Percentiles rank a stretch among this genome's conserved stretches.
Conservation (phyloP, 352 stramenopile genomes). For the Phytopythium chamaehyphon region DNA sequence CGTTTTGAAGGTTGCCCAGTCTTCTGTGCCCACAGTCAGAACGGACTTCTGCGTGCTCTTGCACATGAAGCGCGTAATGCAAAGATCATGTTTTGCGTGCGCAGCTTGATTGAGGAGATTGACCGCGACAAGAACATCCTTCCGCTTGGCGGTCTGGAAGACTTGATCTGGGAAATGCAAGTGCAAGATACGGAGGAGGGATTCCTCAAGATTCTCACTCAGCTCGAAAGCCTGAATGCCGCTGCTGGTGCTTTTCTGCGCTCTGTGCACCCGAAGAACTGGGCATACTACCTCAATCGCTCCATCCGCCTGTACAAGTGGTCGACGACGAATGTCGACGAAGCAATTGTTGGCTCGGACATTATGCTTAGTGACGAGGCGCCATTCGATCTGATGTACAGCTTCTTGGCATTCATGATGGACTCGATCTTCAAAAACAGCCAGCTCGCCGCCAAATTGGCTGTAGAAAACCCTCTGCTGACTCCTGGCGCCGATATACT, state of each 20-base stretch:
- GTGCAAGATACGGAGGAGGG: constrained; percentile 48
- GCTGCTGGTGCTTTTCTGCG: constrained; percentile 52
- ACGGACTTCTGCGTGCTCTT: constrained; percentile 51
- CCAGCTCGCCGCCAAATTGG: constrained; percentile 52
- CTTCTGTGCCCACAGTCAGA: constrained; percentile 57
- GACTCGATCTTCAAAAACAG: constrained; percentile 71
- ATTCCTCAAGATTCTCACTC: constrained; percentile 43
- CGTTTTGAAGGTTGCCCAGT: constrained; percentile 48
- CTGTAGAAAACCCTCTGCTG: constrained; percentile 36
- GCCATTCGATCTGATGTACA: constrained; percentile 78
- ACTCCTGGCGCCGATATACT: constrained; percentile 60
- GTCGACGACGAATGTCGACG: constrained; percentile 53
- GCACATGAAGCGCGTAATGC: constrained; percentile 42
- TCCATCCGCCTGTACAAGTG: constrained; percentile 61
- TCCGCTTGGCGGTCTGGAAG: constrained; percentile 49
- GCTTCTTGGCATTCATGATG: constrained; percentile 77
- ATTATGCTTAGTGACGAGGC: constrained; percentile 63
- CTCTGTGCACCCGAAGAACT: constrained; percentile 58
- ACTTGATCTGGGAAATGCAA: constrained; percentile 63
- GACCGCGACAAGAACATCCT: constrained; percentile 75
- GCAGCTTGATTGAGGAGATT: constrained; percentile 62
- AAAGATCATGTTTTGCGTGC: constrained; percentile 73
- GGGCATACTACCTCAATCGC: constrained; percentile 63
- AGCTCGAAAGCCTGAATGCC: constrained; percentile 50
- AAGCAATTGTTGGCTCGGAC: constrained; percentile 53